phyloP scores from a whole-genome alignment of 345 rosid genomes.

The Viola odorata region DNA sequence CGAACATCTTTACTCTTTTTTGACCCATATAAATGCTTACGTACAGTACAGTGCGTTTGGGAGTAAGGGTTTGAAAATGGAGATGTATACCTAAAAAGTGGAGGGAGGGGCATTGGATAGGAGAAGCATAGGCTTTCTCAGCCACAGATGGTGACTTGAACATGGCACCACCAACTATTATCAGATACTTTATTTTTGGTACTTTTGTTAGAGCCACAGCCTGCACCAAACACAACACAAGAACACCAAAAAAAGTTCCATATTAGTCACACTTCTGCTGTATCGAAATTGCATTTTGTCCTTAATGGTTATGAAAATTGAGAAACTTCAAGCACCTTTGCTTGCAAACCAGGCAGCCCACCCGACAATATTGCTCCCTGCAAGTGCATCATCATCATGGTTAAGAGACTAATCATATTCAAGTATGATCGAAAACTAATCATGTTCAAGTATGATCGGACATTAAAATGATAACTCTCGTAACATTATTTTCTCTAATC shows the following conservation, averaged over 20 bases:
- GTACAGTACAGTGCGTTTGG: not conserved
- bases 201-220: conserved; percentile 70
- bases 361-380: conserved; percentile 79
- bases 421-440: too few relatives aligned
- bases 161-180: conserved; percentile 77
- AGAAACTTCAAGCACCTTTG: conserved; percentile 33
- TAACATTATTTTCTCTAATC: too few relatives aligned
- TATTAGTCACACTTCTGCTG: not conserved
- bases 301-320: not conserved
- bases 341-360: conserved; percentile 70
- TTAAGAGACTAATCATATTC: too few relatives aligned
- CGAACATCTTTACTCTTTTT: too few relatives aligned
- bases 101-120: conserved; percentile 51
- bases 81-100: conserved; percentile 60
- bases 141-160: conserved; percentile 43
- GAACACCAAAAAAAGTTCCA: not conserved
- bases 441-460: too few relatives aligned
- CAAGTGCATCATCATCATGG: too few relatives aligned
- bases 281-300: too few relatives aligned
- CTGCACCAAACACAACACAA: conserved; percentile 25
- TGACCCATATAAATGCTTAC: too few relatives aligned
- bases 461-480: too few relatives aligned
- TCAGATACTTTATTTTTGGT: conserved; percentile 51
- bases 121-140: conserved; percentile 53
- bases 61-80: not conserved